A percentile compares a stretch with the other conserved stretches of the same genome.
Evolutionary conservation across 225 moss, liverwort and hornwort species (phyloP).

Genomic region (Thuidium tamariscinum): DNA sequence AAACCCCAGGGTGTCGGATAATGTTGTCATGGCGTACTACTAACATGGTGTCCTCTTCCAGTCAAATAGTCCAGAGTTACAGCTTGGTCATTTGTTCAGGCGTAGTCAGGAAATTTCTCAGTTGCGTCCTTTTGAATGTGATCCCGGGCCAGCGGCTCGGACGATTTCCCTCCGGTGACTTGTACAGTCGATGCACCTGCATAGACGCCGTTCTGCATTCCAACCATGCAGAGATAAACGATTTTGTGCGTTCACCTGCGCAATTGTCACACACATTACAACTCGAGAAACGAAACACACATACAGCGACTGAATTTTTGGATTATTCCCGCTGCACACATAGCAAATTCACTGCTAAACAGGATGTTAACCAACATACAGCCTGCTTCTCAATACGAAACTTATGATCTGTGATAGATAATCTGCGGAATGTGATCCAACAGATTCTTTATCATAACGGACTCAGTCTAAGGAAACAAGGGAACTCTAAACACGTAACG

Average conservation of each 20-base stretch:
- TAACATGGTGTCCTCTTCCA: neutral
- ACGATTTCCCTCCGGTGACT: neutral
- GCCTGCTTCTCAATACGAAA: neutral
- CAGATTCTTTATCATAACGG: neutral
- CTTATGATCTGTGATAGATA: neutral
- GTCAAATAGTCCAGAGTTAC: neutral
- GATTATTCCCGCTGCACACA: neutral
- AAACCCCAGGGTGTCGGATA: neutral
- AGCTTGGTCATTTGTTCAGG: neutral
- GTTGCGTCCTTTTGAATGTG: neutral
- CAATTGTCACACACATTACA: conserved; percentile 13
- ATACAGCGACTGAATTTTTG: neutral
- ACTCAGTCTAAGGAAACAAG: neutral
- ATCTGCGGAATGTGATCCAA: neutral
- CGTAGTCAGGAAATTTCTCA: neutral
- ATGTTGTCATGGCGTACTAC: neutral
- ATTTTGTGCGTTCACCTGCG: conserved; percentile 16
- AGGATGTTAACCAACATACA: neutral
- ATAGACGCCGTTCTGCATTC: conserved; percentile 16
- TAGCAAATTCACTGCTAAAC: neutral
- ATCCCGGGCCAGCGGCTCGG: neutral
- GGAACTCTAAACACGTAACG: neutral
- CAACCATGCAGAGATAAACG: conserved; percentile 22
- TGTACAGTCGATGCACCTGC: conserved; percentile 2
- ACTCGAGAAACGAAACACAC: neutral